These are phyloP conservation scores for Plasmodium vinckei DNA, from an alignment of 169 alveolate genomes.

Conservation along the genomic window DNA sequence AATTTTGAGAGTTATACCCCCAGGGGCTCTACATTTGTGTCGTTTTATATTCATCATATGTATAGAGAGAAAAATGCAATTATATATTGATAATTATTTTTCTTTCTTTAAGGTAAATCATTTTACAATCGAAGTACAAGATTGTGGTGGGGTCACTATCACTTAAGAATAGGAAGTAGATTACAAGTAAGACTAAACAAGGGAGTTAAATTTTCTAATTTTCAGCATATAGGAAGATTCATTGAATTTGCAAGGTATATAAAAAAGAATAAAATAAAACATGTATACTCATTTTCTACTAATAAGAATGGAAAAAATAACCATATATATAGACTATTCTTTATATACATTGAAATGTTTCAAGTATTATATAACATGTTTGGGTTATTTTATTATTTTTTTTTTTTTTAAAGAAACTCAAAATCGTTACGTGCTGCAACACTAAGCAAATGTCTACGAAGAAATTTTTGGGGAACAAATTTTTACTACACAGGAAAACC, in stretches of 20 bases:
- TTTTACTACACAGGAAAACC: slow-evolving; percentile 59
- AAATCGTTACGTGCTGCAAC: slow-evolving; percentile 57
- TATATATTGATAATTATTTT: not conserved
- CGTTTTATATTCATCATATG: not conserved
- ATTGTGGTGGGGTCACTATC: slow-evolving; percentile 75
- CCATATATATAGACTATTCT: too few species aligned
- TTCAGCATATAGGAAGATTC: slow-evolving; percentile 61
- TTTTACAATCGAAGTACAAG: slow-evolving; percentile 48
- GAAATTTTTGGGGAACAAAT: slow-evolving; percentile 62
- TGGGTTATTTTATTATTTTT: not conserved
- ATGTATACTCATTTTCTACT: not conserved
- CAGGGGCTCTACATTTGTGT: too few species aligned
- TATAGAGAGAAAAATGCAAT: not conserved
- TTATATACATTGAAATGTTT: not conserved
- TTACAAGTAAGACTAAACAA: slow-evolving; percentile 56
- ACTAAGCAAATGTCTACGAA: slow-evolving; percentile 55
- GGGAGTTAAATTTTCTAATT: slow-evolving; percentile 63
- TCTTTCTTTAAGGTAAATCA: slow-evolving; percentile 40
- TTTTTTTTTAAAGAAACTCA: slow-evolving; percentile 16
- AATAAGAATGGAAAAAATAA: too few species aligned
- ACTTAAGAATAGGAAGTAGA: slow-evolving; percentile 58
- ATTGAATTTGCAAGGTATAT: slow-evolving; percentile 64
- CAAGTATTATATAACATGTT: not conserved
- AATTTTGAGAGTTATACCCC: too few species aligned
- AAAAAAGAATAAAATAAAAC: not conserved